A percentile compares a stretch with the other conserved stretches of the same genome.
Evolutionary conservation across 2,329 filamentous ascomycete species (phyloP).

Genomic region (Alternaria burnsii): DNA sequence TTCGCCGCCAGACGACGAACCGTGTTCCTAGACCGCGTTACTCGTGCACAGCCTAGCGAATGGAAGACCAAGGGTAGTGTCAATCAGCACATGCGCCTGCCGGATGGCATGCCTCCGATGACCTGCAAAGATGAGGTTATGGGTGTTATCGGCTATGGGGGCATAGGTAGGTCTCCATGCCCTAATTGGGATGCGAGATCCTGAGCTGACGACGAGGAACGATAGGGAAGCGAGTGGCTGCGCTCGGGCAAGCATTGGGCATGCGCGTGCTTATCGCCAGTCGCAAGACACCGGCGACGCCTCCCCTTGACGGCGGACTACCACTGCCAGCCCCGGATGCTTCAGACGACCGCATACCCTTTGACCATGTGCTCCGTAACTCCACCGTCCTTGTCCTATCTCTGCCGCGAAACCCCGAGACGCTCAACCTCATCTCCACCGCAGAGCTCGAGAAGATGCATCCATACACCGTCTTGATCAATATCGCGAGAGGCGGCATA

Average conservation of each 20-base stretch:
- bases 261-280: slow-evolving; percentile 61
- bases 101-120: slow-evolving; percentile 52
- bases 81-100: slow-evolving; percentile 42
- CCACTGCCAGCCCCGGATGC: slow-evolving; percentile 14
- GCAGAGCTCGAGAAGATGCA: slow-evolving; percentile 58
- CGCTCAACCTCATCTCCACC: slow-evolving; percentile 45
- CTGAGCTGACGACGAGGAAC: slow-evolving; percentile 16
- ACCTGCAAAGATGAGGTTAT: slow-evolving; percentile 59
- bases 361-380: slow-evolving; percentile 48
- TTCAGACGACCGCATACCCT: slow-evolving; percentile 44
- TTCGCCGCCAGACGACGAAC: slow-evolving; percentile 57
- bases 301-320: slow-evolving; percentile 13
- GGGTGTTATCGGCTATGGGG: slow-evolving; percentile 61
- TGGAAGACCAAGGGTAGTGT: slow-evolving; percentile 55
- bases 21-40: slow-evolving; percentile 41
- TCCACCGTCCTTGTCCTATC: slow-evolving; percentile 52
- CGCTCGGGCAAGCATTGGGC: slow-evolving; percentile 55
- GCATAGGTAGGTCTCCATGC: slow-evolving; percentile 49
- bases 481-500: slow-evolving; percentile 61
- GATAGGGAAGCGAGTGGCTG: slow-evolving; percentile 55
- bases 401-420: slow-evolving; percentile 44
- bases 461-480: slow-evolving; percentile 57
- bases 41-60: slow-evolving; percentile 42
- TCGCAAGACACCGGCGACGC: slow-evolving; percentile 37
- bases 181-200: slow-evolving; percentile 17